These are phyloP conservation scores for Polyrhizophydium stewartii DNA, from an alignment of 371 early-diverging fungal genomes.

Conservation along the genomic window DNA sequence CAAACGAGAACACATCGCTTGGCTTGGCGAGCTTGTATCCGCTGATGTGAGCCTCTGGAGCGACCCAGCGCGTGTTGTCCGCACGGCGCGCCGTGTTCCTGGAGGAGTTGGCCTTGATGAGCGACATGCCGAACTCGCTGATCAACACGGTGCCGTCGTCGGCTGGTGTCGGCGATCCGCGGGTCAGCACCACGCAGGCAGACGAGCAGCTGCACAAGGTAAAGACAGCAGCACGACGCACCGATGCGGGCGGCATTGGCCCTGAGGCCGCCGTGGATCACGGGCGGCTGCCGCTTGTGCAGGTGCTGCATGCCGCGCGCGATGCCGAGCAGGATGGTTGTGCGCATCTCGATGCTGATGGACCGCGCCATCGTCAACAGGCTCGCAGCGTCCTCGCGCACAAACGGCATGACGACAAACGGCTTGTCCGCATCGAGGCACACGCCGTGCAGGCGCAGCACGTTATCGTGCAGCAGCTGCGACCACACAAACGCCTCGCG, in stretches of 20 bases:
- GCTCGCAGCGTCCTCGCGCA: not conserved
- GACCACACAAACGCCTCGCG: not conserved
- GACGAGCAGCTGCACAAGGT: too few relatives aligned
- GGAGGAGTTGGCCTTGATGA: slow-evolving; percentile 13
- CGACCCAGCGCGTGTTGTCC: too few relatives aligned
- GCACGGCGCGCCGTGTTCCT: not conserved
- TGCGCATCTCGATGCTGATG: not conserved
- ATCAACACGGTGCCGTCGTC: slow-evolving; percentile 13
- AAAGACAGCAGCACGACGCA: not conserved
- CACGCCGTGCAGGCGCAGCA: not conserved
- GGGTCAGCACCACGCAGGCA: not conserved
- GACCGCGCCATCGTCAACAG: not conserved
- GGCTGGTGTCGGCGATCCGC: not conserved
- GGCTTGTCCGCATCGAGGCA: not conserved
- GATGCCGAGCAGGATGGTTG: not conserved
- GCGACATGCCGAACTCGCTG: slow-evolving; percentile 30
- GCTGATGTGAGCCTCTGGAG: not conserved
- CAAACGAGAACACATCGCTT: too few relatives aligned
- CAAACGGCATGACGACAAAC: not conserved
- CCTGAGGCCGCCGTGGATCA: not conserved
- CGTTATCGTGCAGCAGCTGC: not conserved
- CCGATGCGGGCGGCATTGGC: not conserved
- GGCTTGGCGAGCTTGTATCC: too few relatives aligned
- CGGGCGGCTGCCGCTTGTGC: slow-evolving; percentile 2
- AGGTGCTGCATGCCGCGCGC: not conserved